A percentile compares a stretch with the other conserved stretches of the same genome.
Conservation (phyloP, 169 alveolate species). For the Plasmodium fragile region DNA sequence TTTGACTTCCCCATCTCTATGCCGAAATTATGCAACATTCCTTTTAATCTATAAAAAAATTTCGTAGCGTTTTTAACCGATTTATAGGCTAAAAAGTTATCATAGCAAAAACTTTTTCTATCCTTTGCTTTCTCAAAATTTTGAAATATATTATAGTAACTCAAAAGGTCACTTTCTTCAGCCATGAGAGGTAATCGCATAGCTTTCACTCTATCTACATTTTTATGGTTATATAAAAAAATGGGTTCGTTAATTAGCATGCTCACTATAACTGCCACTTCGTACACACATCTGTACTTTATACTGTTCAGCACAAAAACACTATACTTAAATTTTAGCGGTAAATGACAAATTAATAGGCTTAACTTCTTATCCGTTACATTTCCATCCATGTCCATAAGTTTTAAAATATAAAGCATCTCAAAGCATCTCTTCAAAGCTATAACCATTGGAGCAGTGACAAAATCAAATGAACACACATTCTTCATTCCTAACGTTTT, state of each 20-base stretch:
- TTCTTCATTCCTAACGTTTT: conserved; percentile 67
- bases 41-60: conserved; percentile 47
- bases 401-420: conserved; percentile 51
- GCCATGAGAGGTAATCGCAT: conserved; percentile 72
- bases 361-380: conserved; percentile 70
- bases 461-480: conserved; percentile 71
- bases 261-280: conserved; percentile 56
- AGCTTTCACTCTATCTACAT: conserved; percentile 17
- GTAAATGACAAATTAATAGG: conserved; percentile 65
- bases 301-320: conserved; percentile 67
- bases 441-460: conserved; percentile 57
- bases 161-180: conserved; percentile 70
- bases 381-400: conserved; percentile 75
- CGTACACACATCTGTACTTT: conserved; percentile 58
- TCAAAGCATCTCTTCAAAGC: conserved; percentile 67
- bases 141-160: conserved; percentile 75
- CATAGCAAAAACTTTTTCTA: conserved; percentile 60
- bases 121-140: conserved; percentile 41
- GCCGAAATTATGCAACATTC: conserved; percentile 42
- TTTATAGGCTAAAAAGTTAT: conserved; percentile 46
- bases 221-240: conserved; percentile 23
- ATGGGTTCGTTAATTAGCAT: conserved; percentile 71
- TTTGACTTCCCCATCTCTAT: conserved; percentile 46
- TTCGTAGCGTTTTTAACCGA: conserved; percentile 44
- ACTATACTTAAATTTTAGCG: conserved; percentile 71